Percentiles rank a stretch among this genome's conserved stretches.
phyloP scores from a whole-genome alignment of 1,139 yeast species.

The Geotrichum bryndzae region DNA sequence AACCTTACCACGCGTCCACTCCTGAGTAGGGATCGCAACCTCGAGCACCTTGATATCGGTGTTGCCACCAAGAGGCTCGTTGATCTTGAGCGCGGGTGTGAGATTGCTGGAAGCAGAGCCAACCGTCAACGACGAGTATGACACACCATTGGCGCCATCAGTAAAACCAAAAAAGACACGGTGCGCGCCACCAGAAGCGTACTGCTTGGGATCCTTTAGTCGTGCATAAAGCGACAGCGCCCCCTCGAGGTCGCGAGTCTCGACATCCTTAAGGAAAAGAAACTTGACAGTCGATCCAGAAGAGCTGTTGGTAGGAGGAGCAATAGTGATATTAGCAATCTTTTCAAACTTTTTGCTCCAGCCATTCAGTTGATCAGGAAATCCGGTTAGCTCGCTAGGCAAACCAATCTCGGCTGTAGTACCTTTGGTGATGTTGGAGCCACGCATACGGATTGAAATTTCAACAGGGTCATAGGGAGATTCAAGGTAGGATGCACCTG shows the following conservation, averaged over 20 bases:
- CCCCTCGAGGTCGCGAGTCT: neutral
- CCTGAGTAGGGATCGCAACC: neutral
- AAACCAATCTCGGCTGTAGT: slow-evolving; percentile 8
- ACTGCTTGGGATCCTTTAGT: slow-evolving; percentile 5
- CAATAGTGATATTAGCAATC: slow-evolving; percentile 9
- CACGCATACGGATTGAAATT: slow-evolving; percentile 1
- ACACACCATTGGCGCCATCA: neutral
- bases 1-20: neutral
- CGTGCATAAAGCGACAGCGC: neutral
- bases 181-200: neutral
- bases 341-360: slow-evolving; percentile 1
- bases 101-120: neutral
- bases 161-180: neutral
- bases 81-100: neutral
- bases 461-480: slow-evolving; percentile 13
- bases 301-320: neutral
- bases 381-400: slow-evolving; percentile 5
- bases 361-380: slow-evolving; percentile 10
- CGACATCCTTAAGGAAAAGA: slow-evolving; percentile 8
- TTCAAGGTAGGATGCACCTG: slow-evolving; percentile 6
- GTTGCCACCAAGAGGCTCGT: neutral
- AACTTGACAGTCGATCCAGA: neutral
- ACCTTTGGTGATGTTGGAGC: slow-evolving; percentile 1
- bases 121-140: neutral
- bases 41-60: neutral